Percentiles rank a stretch among this genome's conserved stretches.
Conservation (phyloP, 2,329 filamentous ascomycete species). For the Ophiocordyceps unilateralis region DNA sequence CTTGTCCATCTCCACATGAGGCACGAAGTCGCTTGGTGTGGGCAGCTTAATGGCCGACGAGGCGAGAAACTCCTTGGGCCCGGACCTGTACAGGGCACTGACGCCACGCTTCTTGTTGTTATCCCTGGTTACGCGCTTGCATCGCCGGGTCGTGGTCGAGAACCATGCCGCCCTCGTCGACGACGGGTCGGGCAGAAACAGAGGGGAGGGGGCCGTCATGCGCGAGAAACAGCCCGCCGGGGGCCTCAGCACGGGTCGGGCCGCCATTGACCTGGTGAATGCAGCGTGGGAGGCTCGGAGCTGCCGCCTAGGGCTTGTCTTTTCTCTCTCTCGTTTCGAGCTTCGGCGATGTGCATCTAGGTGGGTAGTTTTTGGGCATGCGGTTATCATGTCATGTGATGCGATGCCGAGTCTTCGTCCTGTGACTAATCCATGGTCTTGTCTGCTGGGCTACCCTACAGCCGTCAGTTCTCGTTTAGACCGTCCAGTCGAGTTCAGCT, state of each 20-base stretch:
- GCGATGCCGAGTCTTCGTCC: not conserved
- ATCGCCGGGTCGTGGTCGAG: conserved; percentile 36
- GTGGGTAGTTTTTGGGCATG: not conserved
- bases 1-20: conserved; percentile 41
- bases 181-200: conserved; percentile 3
- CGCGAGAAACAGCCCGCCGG: conserved; percentile 8
- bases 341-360: not conserved
- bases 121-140: conserved; percentile 42
- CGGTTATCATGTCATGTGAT: not conserved
- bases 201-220: conserved; percentile 1
- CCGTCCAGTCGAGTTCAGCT: no score
- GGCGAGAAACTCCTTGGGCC: conserved; percentile 55
- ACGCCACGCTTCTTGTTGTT: conserved; percentile 67
- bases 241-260: conserved; percentile 11
- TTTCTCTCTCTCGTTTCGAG: not conserved
- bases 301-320: not conserved
- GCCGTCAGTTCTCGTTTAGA: no score
- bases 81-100: conserved; percentile 63
- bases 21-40: conserved; percentile 44
- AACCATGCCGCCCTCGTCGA: conserved; percentile 18
- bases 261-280: conserved; percentile 11
- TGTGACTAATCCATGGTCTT: not conserved
- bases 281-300: not conserved
- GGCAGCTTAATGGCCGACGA: conserved; percentile 59
- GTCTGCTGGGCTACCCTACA: no score